phyloP scores from a whole-genome alignment of 352 stramenopile species.

The Phytopythium chamaehyphon region DNA sequence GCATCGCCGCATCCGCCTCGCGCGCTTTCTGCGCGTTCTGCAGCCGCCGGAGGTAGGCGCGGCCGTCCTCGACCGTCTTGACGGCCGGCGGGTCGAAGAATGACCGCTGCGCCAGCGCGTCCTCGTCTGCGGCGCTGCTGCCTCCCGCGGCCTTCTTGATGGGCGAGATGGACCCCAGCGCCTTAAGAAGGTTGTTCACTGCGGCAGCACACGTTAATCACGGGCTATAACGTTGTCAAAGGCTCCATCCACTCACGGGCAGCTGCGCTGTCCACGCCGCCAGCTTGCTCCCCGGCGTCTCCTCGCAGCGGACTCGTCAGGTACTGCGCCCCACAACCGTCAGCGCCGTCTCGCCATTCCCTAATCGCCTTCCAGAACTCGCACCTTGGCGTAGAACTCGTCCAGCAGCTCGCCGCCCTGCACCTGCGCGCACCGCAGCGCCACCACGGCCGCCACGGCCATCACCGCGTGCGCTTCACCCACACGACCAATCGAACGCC shows the following conservation, averaged over 20 bases:
- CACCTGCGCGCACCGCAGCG: slow-evolving; percentile 62
- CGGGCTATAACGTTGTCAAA: background rate
- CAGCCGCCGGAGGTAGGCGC: slow-evolving; percentile 64
- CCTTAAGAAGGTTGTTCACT: slow-evolving; percentile 66
- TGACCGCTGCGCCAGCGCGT: slow-evolving; percentile 28
- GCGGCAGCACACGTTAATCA: background rate
- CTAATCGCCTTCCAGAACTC: background rate
- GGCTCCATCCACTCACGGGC: slow-evolving; percentile 24
- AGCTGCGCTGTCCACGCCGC: slow-evolving; percentile 23
- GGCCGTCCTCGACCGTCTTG: slow-evolving; percentile 69
- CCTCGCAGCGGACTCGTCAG: slow-evolving; percentile 8
- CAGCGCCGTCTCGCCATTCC: background rate
- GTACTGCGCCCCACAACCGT: slow-evolving; percentile 20
- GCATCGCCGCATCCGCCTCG: slow-evolving; percentile 47
- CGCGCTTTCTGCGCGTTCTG: slow-evolving; percentile 49
- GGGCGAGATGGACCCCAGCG: slow-evolving; percentile 43
- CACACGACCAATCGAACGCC: background rate
- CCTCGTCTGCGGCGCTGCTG: slow-evolving; percentile 1
- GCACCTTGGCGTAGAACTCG: slow-evolving; percentile 54
- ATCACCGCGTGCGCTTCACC: slow-evolving; percentile 37
- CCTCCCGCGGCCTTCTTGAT: slow-evolving; percentile 28
- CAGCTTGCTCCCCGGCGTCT: slow-evolving; percentile 7
- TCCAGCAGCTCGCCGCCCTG: slow-evolving; percentile 57
- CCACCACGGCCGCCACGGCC: slow-evolving; percentile 46
- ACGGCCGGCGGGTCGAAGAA: slow-evolving; percentile 70